A percentile compares a stretch with the other conserved stretches of the same genome.
Evolutionary conservation across 352 stramenopile genomes (phyloP).

Genomic region (Phytophthora sp.): DNA sequence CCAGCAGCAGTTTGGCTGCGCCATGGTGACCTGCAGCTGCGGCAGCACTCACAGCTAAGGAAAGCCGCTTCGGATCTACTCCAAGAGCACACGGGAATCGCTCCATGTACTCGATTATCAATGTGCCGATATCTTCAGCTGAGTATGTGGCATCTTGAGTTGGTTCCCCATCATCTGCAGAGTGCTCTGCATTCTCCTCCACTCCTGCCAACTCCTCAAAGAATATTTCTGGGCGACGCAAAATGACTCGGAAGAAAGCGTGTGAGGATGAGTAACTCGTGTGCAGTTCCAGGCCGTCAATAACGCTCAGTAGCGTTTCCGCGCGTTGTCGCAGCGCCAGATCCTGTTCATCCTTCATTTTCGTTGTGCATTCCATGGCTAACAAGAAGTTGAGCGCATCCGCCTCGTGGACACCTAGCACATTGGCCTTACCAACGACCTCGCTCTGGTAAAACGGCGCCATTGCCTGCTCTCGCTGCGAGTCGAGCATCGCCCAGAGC

Average conservation of each 20-base stretch:
- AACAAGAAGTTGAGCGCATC: conserved; percentile 75
- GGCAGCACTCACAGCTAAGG: conserved; percentile 62
- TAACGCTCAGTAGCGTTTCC: conserved; percentile 46
- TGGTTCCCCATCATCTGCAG: not conserved
- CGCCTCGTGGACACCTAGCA: conserved; percentile 52
- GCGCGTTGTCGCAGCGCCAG: conserved; percentile 40
- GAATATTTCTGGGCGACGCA: conserved; percentile 56
- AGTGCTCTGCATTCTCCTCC: not conserved
- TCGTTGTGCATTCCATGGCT: conserved; percentile 62
- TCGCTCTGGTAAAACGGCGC: conserved; percentile 47
- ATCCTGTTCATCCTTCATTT: conserved; percentile 40
- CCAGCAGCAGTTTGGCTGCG: conserved; percentile 48
- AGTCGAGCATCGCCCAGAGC: conserved; percentile 67
- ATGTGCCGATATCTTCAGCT: conserved; percentile 23
- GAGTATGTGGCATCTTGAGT: not conserved
- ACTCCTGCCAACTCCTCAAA: conserved; percentile 12
- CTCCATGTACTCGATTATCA: conserved; percentile 60
- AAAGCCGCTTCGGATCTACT: conserved; percentile 59
- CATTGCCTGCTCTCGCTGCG: conserved; percentile 35
- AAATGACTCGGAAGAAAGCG: conserved; percentile 63
- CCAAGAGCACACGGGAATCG: conserved; percentile 44
- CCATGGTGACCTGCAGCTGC: conserved; percentile 41
- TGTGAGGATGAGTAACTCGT: conserved; percentile 73
- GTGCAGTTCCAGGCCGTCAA: conserved; percentile 43
- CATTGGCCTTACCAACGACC: conserved; percentile 53